A percentile compares a stretch with the other conserved stretches of the same genome.
phyloP scores from a whole-genome alignment of 2,329 filamentous ascomycete species.

The Bretziella fagacearum region DNA sequence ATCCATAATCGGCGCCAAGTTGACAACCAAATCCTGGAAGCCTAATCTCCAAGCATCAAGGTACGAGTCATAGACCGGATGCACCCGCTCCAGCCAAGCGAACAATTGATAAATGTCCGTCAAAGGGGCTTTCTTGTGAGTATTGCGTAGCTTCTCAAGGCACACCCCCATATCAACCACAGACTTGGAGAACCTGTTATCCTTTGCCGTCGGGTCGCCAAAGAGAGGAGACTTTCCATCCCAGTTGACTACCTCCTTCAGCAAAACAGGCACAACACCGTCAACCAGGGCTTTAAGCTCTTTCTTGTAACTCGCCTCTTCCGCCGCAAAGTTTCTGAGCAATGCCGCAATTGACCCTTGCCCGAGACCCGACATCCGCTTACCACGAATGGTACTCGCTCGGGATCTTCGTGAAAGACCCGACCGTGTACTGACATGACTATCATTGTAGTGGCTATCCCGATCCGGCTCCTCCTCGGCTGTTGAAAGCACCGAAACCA shows the following conservation, averaged over 20 bases:
- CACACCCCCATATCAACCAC: conserved; percentile 90
- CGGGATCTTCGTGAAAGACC: conserved; percentile 6
- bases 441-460: conserved; percentile 24
- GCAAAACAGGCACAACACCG: conserved; percentile 80
- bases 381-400: conserved; percentile 5
- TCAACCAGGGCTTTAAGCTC: conserved; percentile 88
- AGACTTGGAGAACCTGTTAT: conserved; percentile 53
- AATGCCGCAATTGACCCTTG: conserved; percentile 52
- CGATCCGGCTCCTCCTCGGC: conserved; percentile 40
- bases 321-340: conserved; percentile 60
- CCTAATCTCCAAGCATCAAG: conserved; percentile 78
- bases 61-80: conserved; percentile 70
- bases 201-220: conserved; percentile 5
- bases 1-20: conserved; percentile 54
- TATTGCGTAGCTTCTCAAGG: conserved; percentile 63
- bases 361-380: conserved; percentile 1
- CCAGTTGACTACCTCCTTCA: conserved; percentile 67
- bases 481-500: conserved; percentile 80
- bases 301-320: conserved; percentile 75
- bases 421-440: conserved; percentile 27
- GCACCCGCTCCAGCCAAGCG: conserved; percentile 63
- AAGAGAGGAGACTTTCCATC: conserved; percentile 32
- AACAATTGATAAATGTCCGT: conserved; percentile 55
- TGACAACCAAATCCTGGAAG: conserved; percentile 88
- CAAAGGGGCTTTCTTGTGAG: conserved; percentile 66